These are phyloP conservation scores for Persicaria maculosa DNA, from an alignment of 148 eudicot genomes.

Conservation along the genomic window DNA sequence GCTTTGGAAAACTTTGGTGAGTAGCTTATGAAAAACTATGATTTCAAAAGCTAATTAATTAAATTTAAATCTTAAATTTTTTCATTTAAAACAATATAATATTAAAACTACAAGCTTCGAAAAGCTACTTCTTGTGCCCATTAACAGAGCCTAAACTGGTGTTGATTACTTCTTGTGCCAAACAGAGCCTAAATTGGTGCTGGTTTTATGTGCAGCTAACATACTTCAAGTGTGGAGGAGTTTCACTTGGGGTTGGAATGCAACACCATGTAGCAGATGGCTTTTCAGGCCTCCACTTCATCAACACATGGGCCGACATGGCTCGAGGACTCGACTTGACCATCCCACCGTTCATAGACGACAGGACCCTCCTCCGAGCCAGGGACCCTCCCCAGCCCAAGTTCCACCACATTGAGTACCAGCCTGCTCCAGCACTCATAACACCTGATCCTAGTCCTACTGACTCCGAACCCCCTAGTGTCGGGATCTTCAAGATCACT, in stretches of 20 bases:
- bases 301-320: conserved; percentile 23
- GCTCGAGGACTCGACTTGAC: conserved; percentile 24
- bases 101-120: no score
- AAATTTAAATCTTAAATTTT: no score
- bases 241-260: conserved; percentile 19
- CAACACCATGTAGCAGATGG: conserved; percentile 30
- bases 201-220: conserved; percentile 20
- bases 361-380: conserved; percentile 21
- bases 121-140: no score
- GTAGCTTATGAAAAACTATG: no score
- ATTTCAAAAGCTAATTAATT: no score
- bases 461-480: neutral
- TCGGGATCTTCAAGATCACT: conserved; percentile 15
- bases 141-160: no score
- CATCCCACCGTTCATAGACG: conserved; percentile 18
- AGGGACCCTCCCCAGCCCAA: conserved; percentile 25
- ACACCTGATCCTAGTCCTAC: neutral
- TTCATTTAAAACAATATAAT: no score
- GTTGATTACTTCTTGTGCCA: no score
- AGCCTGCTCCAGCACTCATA: conserved; percentile 16
- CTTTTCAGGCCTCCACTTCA: conserved; percentile 9
- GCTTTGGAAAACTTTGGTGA: no score
- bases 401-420: conserved; percentile 29
- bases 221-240: conserved; percentile 32
- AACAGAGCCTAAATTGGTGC: no score